Evolutionary conservation across 495 filamentous ascomycete genomes (phyloP), one percentile per base, ranked within the genome.

Genomic region (Penicillium lagena): DNA sequence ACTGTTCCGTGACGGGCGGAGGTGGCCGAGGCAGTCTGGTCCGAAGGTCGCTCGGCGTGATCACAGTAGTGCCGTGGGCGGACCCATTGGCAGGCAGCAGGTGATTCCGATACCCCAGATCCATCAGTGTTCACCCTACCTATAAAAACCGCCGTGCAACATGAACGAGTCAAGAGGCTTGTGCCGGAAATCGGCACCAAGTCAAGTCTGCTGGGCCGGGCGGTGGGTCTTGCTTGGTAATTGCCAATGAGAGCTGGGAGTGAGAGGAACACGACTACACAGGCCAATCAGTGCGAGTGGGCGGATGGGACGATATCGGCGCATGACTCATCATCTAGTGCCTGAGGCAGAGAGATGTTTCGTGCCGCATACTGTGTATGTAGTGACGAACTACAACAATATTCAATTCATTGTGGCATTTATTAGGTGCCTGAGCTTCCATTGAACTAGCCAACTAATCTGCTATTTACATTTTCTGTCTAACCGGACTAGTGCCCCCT

Each of bases 151-250:
- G 22, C 57, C 51, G 44, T 48, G 33, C 39, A 51, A 54, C 49
- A 41, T 43, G 55, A 54, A 55, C 50, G 40, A 54, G 37, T 52
- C 45, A 49, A 46, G 45, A 41, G 55, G 39, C 43, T 44, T 42
- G 15, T 62, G 67, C 69, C 70, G 70, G 65, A 70, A 71, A 71
- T 73, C 70, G 70, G 70, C 58, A 63, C 22, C 3, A 62, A 69
- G 66, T 48, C 44, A 40, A 12, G 41, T 9, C 37, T 12, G 35
- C 34, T 13, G 39, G 50, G 34, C 35, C 35, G 42, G 30, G 31
- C 35, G 22, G 29, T 46, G 42, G 49, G 39, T 43, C 7, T 9
- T 45, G 41, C 13, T 39, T 39, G 14, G 0, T 38, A 1, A 15
- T 13, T 35, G 39, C 22, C 11, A 13, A 32, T 27, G 44, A 0